Percentiles rank a stretch among this genome's conserved stretches.
Evolutionary conservation across 2,329 filamentous ascomycete genomes (phyloP).

Genomic region (Sclerotinia subarctica): DNA sequence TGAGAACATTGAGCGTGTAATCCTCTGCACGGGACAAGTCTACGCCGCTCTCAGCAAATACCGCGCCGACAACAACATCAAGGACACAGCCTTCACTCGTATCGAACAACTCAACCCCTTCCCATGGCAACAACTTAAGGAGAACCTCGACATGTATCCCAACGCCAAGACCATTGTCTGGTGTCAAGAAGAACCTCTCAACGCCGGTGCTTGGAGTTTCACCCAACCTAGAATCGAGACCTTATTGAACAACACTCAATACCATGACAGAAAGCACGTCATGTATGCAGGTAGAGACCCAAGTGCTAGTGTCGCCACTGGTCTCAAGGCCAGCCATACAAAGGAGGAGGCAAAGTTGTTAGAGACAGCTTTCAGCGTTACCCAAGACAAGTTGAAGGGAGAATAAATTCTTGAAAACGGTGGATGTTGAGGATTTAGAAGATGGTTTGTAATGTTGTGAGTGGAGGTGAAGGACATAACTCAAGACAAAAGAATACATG

Average conservation of each 20-base stretch:
- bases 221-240: conserved; percentile 98
- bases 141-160: conserved; percentile 94
- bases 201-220: conserved; percentile 95
- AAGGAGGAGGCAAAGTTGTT: conserved; percentile 91
- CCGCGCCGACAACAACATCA: conserved; percentile 80
- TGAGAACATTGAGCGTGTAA: conserved; percentile 88
- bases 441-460: conserved; percentile 17
- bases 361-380: conserved; percentile 60
- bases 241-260: conserved; percentile 83
- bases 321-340: conserved; percentile 80
- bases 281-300: conserved; percentile 96
- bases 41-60: conserved; percentile 88
- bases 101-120: conserved; percentile 98
- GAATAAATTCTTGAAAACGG: conserved; percentile 32
- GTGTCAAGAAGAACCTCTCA: conserved; percentile 96
- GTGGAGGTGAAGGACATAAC: not conserved
- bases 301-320: conserved; percentile 89
- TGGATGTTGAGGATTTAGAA: too few relatives aligned
- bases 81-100: conserved; percentile 89
- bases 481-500: not conserved
- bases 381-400: conserved; percentile 67
- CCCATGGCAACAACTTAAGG: conserved; percentile 94
- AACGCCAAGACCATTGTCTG: conserved; percentile 98
- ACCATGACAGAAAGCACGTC: conserved; percentile 92
- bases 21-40: conserved; percentile 93